Percentiles rank a stretch among this genome's conserved stretches.
Conservation (phyloP, 208 protist species). For the Trypanosoma congolense region DNA sequence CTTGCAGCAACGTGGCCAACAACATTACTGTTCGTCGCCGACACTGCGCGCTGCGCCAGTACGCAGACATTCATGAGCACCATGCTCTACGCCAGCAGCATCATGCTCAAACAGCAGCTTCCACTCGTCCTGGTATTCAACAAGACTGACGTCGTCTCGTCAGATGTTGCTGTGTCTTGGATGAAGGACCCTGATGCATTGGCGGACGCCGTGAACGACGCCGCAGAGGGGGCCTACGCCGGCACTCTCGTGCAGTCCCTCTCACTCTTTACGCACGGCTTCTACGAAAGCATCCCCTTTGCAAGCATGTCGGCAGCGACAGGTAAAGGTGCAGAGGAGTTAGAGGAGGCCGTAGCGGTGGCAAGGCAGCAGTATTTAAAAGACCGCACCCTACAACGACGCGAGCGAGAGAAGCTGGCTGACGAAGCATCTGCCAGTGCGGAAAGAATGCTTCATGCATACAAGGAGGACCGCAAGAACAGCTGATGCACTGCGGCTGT, state of each 20-base stretch:
- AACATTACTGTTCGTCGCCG: constrained; percentile 95
- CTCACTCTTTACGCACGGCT: constrained; percentile 96
- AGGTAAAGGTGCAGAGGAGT: constrained; percentile 86
- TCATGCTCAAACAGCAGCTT: constrained; percentile 97
- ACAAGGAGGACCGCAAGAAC: background rate
- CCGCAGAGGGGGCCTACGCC: constrained; percentile 81
- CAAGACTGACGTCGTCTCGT: constrained; percentile 94
- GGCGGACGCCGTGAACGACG: constrained; percentile 63
- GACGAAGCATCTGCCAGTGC: constrained; percentile 12
- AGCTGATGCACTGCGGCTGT: background rate
- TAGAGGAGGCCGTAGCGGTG: constrained; percentile 71
- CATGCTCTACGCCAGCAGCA: constrained; percentile 98
- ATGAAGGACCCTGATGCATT: constrained; percentile 93
- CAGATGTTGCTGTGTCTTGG: constrained; percentile 86
- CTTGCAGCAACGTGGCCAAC: constrained; percentile 94
- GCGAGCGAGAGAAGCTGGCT: constrained; percentile 1
- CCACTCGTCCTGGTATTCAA: constrained; percentile 98
- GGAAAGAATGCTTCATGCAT: constrained; percentile 5
- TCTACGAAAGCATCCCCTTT: constrained; percentile 90
- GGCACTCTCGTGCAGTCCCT: constrained; percentile 90
- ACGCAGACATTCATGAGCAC: constrained; percentile 98
- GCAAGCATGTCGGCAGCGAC: constrained; percentile 93
- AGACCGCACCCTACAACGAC: constrained; percentile 21
- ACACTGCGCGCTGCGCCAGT: constrained; percentile 91
- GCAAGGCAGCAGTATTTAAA: constrained; percentile 72